Base-by-base conservation (phyloP, 306 rosid species). In the Delonix regia region DNA sequence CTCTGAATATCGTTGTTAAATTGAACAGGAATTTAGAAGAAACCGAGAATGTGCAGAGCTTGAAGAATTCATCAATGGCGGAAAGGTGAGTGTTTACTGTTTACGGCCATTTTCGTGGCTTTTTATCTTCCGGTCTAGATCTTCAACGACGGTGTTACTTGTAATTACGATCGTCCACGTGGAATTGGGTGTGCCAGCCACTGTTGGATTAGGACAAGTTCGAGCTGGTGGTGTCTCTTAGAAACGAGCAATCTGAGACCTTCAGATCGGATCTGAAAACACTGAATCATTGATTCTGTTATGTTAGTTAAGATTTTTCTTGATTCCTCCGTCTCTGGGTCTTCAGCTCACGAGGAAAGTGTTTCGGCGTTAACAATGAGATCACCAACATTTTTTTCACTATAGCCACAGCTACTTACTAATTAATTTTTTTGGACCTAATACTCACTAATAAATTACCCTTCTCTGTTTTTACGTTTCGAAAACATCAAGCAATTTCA, bases 61-160 rank as follows among this genome's bases (percentile, higher is more conserved):
- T 80, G 78, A 86, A 81, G 80, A 85, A 87, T 82, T 86, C 89
- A 2, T 83, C 97, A 73, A 89, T 90, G 93, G 88, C 93, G 78
- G 84, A 88, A 64, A 49, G 92, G 97, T 94, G n/a, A 68, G 95
- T 82, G 57, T 39, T 69, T 3, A 4, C 7, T 39, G 6, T 16
- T 73, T 22, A 27, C 9, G 51, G 8, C 7, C 34, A 24, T 21
- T 22, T 52, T 30, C 72, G 16, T 30, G 18, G 12, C 42, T 62
- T 76, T 39, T 47, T 28, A 61, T 1, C 21, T 77, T 10, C 28
- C 22, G 15, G 22, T 39, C 22, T 53, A 48, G 77, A 70, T 56
- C 78, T 47, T 60, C 56, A 5, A 69, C 30, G 69, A 12, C 22
- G 28, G 19, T 7, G 7, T 36, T 1, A 47, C 64, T 60, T 73